Conservation (phyloP, 23 red algal species). For the Agarophyton chilense region DNA sequence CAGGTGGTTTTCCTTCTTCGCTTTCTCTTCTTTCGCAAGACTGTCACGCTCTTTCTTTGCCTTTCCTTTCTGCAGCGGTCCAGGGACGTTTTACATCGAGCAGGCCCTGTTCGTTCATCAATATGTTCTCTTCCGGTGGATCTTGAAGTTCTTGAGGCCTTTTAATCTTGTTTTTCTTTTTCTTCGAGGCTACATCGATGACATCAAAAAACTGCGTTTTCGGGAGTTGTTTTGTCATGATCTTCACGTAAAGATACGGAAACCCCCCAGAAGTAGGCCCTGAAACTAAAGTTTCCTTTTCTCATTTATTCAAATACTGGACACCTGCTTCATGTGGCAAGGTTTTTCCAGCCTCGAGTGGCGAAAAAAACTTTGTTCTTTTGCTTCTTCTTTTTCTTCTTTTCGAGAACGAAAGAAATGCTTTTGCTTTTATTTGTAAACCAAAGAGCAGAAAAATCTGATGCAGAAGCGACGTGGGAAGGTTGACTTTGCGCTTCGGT, state of each 20-base stretch:
- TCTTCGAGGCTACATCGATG: not conserved
- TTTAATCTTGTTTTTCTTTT: conserved; percentile 65
- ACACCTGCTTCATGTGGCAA: not conserved
- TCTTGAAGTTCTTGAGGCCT: conserved; percentile 19
- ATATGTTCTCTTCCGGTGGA: conserved; percentile 1
- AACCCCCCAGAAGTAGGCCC: conserved; percentile 9
- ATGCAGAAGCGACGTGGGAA: not conserved
- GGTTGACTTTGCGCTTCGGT: not conserved
- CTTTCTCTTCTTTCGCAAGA: conserved; percentile 51
- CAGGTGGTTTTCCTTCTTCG: conserved; percentile 76
- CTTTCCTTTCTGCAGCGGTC: conserved; percentile 72
- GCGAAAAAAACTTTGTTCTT: conserved; percentile 32
- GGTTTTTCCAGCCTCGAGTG: conserved; percentile 6
- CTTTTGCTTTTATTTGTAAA: not conserved
- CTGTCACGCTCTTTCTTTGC: conserved; percentile 75
- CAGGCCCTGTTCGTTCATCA: not conserved
- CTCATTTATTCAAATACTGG: not conserved
- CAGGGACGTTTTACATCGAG: conserved; percentile 32
- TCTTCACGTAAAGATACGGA: not conserved
- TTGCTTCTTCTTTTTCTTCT: conserved; percentile 80
- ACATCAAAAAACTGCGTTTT: not conserved
- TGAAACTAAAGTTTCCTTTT: not conserved
- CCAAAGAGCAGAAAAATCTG: not conserved
- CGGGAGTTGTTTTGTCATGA: not conserved
- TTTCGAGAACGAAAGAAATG: conserved; percentile 39